Evolutionary conservation across 768 basidiomycete genomes (phyloP).

Genomic region (Suillus lakei): DNA sequence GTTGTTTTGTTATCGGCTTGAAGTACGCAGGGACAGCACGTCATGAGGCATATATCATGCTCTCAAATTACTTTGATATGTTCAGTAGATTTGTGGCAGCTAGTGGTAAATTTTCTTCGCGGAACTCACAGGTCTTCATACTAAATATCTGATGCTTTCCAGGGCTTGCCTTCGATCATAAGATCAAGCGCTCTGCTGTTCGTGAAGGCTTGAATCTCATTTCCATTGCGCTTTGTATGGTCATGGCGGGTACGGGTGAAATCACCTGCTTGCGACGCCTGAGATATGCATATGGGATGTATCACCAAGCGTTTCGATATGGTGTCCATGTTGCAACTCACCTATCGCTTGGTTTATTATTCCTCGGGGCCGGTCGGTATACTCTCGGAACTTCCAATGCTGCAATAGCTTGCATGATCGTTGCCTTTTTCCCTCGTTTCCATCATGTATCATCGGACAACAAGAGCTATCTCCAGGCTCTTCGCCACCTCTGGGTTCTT

Average conservation of each 20-base stretch:
- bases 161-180: conserved; percentile 85
- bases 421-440: conserved; percentile 92
- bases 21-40: conserved; percentile 95
- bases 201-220: conserved; percentile 89
- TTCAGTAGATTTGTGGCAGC: conserved; percentile 74
- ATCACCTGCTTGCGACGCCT: conserved; percentile 86
- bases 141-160: conserved; percentile 10
- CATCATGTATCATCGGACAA: conserved; percentile 83
- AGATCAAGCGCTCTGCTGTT: conserved; percentile 85
- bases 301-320: conserved; percentile 76
- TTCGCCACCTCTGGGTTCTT: conserved; percentile 95
- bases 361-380: conserved; percentile 91
- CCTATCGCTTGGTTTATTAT: conserved; percentile 88
- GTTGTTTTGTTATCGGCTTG: conserved; percentile 89
- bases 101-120: conserved; percentile 53
- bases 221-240: conserved; percentile 84
- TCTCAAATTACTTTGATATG: conserved; percentile 82
- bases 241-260: conserved; percentile 98
- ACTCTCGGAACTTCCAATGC: conserved; percentile 92
- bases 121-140: conserved; percentile 6
- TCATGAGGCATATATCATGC: conserved; percentile 83
- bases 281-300: conserved; percentile 89
- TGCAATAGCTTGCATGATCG: conserved; percentile 87
- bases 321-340: conserved; percentile 91
- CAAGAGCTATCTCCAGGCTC: conserved; percentile 87